Percentiles rank a stretch among this genome's conserved stretches.
Evolutionary conservation across 768 basidiomycete species (phyloP).

Genomic region (Pseudohyphozyma bogoriensis): DNA sequence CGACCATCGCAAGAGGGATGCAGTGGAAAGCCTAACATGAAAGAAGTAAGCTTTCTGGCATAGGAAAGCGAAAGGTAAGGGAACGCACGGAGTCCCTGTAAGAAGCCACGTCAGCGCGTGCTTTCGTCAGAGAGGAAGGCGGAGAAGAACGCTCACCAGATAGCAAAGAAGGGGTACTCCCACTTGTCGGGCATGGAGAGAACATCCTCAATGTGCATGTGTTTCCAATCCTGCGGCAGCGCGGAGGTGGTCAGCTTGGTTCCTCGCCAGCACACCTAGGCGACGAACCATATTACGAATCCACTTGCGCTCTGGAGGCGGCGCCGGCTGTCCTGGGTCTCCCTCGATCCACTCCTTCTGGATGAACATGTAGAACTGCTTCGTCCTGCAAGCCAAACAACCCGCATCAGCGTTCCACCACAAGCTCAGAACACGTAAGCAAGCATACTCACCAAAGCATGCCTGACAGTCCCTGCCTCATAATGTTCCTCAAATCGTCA

Average conservation of each 20-base stretch:
- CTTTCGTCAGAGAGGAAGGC: too few species aligned
- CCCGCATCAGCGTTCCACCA: neutral
- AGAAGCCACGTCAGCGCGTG: too few species aligned
- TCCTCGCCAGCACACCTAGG: neutral
- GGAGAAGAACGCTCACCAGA: too few species aligned
- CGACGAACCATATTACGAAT: constrained; percentile 65
- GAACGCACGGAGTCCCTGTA: constrained; percentile 29
- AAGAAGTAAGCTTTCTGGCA: too few species aligned
- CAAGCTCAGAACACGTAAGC: neutral
- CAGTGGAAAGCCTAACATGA: constrained; percentile 90
- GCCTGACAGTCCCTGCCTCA: constrained; percentile 88
- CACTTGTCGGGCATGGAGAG: constrained; percentile 99
- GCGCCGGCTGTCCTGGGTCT: constrained; percentile 87
- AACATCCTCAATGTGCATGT: constrained; percentile 89
- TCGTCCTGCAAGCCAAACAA: constrained; percentile 46
- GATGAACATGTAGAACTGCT: constrained; percentile 92
- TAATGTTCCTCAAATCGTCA: constrained; percentile 88
- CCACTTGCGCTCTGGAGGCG: constrained; percentile 76
- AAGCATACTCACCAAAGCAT: constrained; percentile 66
- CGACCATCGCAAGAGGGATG: constrained; percentile 90
- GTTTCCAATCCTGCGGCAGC: constrained; percentile 72
- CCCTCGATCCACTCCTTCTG: constrained; percentile 95
- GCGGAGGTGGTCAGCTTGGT: neutral
- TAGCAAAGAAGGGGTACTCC: constrained; percentile 99
- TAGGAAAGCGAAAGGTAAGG: neutral